Base-by-base conservation (phyloP, 192 early-diverging fungal genomes). In the Backusella tuberculispora region DNA sequence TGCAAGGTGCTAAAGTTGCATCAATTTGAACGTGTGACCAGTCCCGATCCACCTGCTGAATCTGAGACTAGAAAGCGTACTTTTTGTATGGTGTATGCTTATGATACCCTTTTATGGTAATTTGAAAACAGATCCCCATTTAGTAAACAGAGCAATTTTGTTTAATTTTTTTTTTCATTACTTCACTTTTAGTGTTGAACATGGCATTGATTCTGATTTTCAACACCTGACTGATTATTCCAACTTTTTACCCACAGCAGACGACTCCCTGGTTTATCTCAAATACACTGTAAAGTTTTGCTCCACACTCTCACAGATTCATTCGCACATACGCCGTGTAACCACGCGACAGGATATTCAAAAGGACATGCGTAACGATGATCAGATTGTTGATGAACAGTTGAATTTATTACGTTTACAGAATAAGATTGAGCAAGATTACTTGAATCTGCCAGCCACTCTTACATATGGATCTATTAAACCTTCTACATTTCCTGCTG, bases 71-170 rank as follows among this genome's bases (percentile, higher is more conserved):
- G 24, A 63, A 72, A 72, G 40, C 53, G 71, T 26, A 72, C 71
- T 15, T 72, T 56, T 63, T 72, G 71, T 53, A 72, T 72, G 71
- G 48, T 72, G 44, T 72, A 38, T 19, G 60, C 53, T 40, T 72
- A 72, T 43, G 44, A 72, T 42, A 53, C 41, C 71, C 48, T 72
- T 40, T 72, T 60, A 53, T 42, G 71, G 71, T 72, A 72, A 53
- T 53, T 29, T 38, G 48, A 37, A 72, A 24, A 40, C 38, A 72
- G 42, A 40, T 38, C 37, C 53, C 41, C 26, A 4, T n/a, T 29
- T 45, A 72, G 40, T 38, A 72, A 29, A 72, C 26, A 17, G 40
- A 21, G 38, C 13, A 43, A 67, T 6, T 15, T 19, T 40, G 40
- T 67, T 41, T 24, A 69, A 46, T 26, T 69, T 46, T 8, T 46